Evolutionary conservation across 768 basidiomycete genomes (phyloP), one percentile per base, ranked within the genome.

Genomic region (Clitopilus hobsonii): DNA sequence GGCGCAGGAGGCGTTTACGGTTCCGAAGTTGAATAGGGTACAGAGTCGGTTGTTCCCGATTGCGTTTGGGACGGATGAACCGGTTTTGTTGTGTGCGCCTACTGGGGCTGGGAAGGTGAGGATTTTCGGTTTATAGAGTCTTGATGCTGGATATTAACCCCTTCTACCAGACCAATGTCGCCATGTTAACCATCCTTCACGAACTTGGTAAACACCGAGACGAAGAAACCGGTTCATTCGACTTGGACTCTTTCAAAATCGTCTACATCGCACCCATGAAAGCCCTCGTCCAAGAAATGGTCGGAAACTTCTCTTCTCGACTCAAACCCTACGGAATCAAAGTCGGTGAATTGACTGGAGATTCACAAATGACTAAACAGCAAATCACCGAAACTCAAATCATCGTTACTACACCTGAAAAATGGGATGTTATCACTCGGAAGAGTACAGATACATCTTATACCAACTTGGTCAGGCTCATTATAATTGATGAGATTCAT

Each of bases 211-310:
- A 97, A 64, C 85, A 89, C 68, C 85, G 93, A n/a, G 83, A 95
- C 64, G 87, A 89, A 41, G 78, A 77, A 16, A 89, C 90, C 0
- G 91, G 91, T 30, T 69, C 72, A 8, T 90, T 97, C 64, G 91
- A 94, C 64, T 79, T 94, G 28, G 87, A 91, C 58, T 75, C 89
- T 0, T 97, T 98, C 83, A 99, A 99, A 73, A 89, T 97, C 53
- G 85, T 99, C 61, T 99, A 98, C 68, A 85, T 99, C 51, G 96
- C 97, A 0, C 97, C 96, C 3, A 99, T 99, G 97, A 99, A 99
- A 70, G 97, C 96, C 2, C 82, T 99, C 55, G 96, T 99, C 0
- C 96, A 98, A 66, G 97, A 99, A 71, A 94, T 96, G 88, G 97
- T 98, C 56, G 91, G 93, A 60, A 96, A 95, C 68, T 99, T 99